Base-by-base conservation (phyloP, 2,329 filamentous ascomycete genomes). In the Raffaelea ambrosiae region DNA sequence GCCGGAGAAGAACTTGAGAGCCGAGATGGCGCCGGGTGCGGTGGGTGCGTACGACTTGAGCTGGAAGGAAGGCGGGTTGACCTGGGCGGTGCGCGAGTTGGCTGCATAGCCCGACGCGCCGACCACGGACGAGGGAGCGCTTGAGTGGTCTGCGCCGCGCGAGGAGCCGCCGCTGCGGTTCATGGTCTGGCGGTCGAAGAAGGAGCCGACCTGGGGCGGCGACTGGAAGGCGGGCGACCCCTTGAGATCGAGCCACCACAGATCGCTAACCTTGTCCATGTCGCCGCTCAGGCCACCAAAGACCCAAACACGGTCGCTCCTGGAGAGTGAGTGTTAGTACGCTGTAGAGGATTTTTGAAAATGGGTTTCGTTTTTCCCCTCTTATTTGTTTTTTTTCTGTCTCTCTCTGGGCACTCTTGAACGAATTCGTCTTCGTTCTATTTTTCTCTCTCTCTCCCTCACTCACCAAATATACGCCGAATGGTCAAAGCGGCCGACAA, bases 191-290 rank as follows among this genome's bases (percentile, higher is more conserved):
- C 74, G 73, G 52, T 79, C 75, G 20, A 73, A 67, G 16, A 46
- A 29, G 19, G 67, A 62, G 45, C 75, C 76, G 10, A 77, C 66
- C 26, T 68, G 79, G 47, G 85, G 82, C 23, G 79, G 71, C 33
- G 82, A 81, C 58, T 88, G 82, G 56, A 95, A 88, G 19, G 89
- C 87, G 2, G 90, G 89, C 51, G 80, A 89, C 31, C 88, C 89
- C 63, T 95, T 91, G 44, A 98, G 76, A 66, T 98, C 93, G 40
- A 98, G 73, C 90, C 93, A 98, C 86, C 89, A 96, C 40, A 98
- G 77, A 64, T 98, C 93, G 51, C 88, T 91, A 52, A 86, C 88
- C 59, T 95, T 91, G 68, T 97, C 90, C 88, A 97, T 95, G 56
- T 96, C 90, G 57, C 93, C 87, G 53, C 88, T 93, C 44, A 98